Evolutionary conservation across 2,329 filamentous ascomycete species (phyloP), one percentile per base, ranked within the genome.

Genomic region (Ilyonectria destructans): DNA sequence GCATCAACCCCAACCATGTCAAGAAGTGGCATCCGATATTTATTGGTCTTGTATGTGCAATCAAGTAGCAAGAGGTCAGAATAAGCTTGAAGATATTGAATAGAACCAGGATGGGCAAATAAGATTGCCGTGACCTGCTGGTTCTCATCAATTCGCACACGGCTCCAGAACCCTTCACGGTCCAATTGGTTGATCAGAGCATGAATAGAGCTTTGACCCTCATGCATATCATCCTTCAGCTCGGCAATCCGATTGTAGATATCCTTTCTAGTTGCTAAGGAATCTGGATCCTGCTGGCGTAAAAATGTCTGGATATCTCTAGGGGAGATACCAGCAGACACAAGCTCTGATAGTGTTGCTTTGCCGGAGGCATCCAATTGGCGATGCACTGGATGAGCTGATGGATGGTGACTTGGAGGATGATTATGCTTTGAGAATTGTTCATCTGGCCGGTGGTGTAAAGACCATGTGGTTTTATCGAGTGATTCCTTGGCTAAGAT

Each of bases 211-310:
- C 35, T 13, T 40, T 40, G 12, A 4, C 7, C 69, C 58, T 70
- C 55, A 21, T 26, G 43, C n/a, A 71, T 9, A 31, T 69, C 65
- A 68, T 49, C 54, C 58, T 60, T 68, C 19, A 43, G 26, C 9
- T 58, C 61, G 17, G 61, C 67, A 67, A 72, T 73, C 10, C 57
- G 35, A 48, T 73, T 75, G 46, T 74, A 73, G n/a, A 76, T 62
- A 66, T 74, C 63, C 66, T 69, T 52, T 49, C 71, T 51, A 31
- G 69, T 74, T 49, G 68, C 70, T 8, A 74, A 23, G 23, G 23
- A 23, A 23, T 23, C 23, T 23, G 23, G 23, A 23, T 23, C 4
- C 4, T 23, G 3, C 23, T 23, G 23, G 23, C 3, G 3, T 23
- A 23, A 4, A 23, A 23, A 23, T 23, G 4, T 23, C 4, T 23